Evolutionary conservation across 164 flowering plant genomes (phyloP).

Genomic region (Platanus orientalis): DNA sequence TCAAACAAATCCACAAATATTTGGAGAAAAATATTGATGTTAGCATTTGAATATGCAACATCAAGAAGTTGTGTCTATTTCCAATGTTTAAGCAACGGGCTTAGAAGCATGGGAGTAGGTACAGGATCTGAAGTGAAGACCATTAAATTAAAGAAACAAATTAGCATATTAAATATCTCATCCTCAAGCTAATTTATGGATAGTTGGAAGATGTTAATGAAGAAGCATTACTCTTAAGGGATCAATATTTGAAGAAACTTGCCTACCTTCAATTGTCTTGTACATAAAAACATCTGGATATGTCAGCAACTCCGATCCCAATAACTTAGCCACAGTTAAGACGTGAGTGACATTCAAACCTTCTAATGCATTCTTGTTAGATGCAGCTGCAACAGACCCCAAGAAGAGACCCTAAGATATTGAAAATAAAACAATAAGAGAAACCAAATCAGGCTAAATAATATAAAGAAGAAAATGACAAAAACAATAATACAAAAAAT

Average conservation of each 20-base stretch:
- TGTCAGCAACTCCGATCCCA: slow-evolving; percentile 21
- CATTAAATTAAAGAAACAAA: not conserved
- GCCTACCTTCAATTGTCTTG: slow-evolving; percentile 57
- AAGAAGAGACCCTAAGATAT: slow-evolving; percentile 65
- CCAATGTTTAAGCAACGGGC: too few species aligned
- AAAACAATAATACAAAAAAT: not conserved
- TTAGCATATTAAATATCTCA: not conserved
- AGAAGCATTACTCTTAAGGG: too few species aligned
- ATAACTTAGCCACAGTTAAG: slow-evolving; percentile 48
- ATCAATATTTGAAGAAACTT: slow-evolving; percentile 3
- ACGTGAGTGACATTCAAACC: slow-evolving; percentile 66
- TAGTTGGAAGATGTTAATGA: not conserved
- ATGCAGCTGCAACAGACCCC: slow-evolving; percentile 86
- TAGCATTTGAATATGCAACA: too few species aligned
- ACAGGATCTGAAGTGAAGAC: not conserved
- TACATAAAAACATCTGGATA: slow-evolving; percentile 54
- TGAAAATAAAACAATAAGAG: not conserved
- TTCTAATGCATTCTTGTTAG: slow-evolving; percentile 50
- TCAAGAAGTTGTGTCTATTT: too few species aligned
- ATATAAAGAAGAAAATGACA: not conserved
- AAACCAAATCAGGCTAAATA: not conserved
- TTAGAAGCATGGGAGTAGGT: not conserved
- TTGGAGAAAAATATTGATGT: too few species aligned
- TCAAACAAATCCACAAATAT: too few species aligned
- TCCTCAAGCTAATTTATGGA: not conserved